Evolutionary conservation across 805 yeast species (phyloP).

Genomic region (Saturnispora quitensis): DNA sequence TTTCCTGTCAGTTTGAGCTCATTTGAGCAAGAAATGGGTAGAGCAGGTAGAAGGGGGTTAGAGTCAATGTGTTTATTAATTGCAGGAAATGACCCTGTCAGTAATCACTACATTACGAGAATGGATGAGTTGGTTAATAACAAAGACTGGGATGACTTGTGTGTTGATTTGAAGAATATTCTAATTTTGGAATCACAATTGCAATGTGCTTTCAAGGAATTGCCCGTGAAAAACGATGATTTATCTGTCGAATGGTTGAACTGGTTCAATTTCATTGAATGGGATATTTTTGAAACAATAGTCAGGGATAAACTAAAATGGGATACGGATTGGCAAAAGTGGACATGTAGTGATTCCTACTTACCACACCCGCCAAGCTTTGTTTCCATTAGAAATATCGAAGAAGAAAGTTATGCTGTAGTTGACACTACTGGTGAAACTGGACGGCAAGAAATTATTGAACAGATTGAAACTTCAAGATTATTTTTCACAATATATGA

Average conservation of each 20-base stretch:
- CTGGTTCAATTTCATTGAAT: constrained; percentile 14
- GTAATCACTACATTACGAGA: constrained; percentile 71
- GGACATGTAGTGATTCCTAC: constrained; percentile 47
- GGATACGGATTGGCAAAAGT: constrained; percentile 36
- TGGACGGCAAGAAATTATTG: constrained; percentile 67
- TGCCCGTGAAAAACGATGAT: constrained; percentile 43
- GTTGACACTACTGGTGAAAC: constrained; percentile 79
- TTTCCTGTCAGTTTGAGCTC: constrained; percentile 84
- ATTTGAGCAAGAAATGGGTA: constrained; percentile 91
- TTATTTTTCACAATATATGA: constrained; percentile 82
- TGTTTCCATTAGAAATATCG: constrained; percentile 76
- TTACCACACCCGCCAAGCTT: constrained; percentile 74
- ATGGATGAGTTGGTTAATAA: constrained; percentile 46
- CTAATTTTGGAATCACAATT: constrained; percentile 71
- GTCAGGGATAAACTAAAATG: constrained; percentile 30
- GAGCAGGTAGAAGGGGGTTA: constrained; percentile 85
- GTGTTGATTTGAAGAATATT: constrained; percentile 51
- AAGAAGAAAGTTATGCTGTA: constrained; percentile 76
- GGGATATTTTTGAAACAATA: constrained; percentile 17
- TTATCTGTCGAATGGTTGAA: constrained; percentile 14
- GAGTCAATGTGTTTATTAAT: constrained; percentile 83
- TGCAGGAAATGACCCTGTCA: constrained; percentile 76
- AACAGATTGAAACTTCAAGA: constrained; percentile 81
- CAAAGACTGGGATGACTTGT: constrained; percentile 46
- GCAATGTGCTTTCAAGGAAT: constrained; percentile 73